Percentiles rank a stretch among this genome's conserved stretches.
Evolutionary conservation across 2,329 filamentous ascomycete genomes (phyloP).

Genomic region (Fusarium annulatum): DNA sequence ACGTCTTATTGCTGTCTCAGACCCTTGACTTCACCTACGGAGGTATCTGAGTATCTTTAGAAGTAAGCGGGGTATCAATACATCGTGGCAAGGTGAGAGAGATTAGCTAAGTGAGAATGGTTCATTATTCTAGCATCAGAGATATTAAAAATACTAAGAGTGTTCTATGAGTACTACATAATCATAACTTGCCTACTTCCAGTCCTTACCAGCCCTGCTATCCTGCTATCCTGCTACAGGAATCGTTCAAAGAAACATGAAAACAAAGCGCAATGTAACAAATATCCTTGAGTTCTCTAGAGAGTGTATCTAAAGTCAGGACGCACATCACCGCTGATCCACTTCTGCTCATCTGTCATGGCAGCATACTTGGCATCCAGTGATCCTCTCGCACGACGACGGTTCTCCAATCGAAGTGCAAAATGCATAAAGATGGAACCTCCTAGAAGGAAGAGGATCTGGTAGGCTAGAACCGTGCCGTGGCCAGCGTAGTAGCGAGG

Average conservation of each 20-base stretch:
- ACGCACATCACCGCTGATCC: constrained; percentile 66
- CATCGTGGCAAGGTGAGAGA: not conserved
- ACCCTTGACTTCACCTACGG: accelerated
- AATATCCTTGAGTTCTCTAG: not conserved
- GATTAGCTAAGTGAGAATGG: not conserved
- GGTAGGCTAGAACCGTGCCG: constrained; percentile 70
- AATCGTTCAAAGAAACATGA: accelerated
- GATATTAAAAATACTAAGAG: no score
- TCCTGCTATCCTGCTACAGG: no score
- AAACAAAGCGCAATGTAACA: not conserved
- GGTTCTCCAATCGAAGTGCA: constrained; percentile 69
- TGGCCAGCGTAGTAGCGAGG: constrained; percentile 63
- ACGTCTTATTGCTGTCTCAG: not conserved
- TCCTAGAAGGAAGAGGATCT: constrained; percentile 70
- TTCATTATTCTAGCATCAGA: no score
- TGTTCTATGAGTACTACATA: not conserved
- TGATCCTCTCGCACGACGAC: constrained; percentile 63
- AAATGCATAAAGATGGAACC: constrained; percentile 72
- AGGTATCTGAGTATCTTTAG: not conserved
- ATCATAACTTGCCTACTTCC: not conserved
- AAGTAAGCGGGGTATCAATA: not conserved
- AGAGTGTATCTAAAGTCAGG: constrained; percentile 52
- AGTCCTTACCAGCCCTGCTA: no score
- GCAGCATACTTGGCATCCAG: constrained; percentile 67
- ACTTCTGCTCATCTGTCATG: constrained; percentile 65